Conservation (phyloP, 2,329 filamentous ascomycete species). For the Cladosporium sp. region DNA sequence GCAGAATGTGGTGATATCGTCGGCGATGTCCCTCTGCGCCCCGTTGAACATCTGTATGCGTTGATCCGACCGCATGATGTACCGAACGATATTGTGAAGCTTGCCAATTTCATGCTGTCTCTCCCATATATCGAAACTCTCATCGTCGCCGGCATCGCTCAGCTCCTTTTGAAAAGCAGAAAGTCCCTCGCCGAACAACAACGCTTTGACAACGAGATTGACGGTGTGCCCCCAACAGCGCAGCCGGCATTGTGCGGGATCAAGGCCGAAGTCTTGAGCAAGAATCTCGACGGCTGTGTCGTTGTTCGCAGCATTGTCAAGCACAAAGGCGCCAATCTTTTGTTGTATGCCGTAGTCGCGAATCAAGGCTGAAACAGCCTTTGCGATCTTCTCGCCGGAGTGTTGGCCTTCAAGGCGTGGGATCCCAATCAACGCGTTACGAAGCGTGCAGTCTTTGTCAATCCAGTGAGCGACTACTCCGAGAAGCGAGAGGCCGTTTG, state of each 20-base stretch:
- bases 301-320: background rate
- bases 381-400: background rate
- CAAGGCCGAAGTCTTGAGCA: background rate
- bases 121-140: background rate
- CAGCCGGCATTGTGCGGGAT: background rate
- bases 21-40: background rate
- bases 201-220: background rate
- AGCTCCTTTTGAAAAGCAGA: background rate
- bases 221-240: background rate
- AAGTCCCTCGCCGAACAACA: background rate
- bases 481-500: too few relatives aligned
- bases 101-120: background rate
- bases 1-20: background rate
- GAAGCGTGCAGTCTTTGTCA: too few relatives aligned
- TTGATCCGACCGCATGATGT: background rate
- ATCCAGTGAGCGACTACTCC: too few relatives aligned
- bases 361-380: background rate
- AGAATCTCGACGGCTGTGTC: background rate
- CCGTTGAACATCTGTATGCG: background rate
- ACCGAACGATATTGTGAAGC: background rate
- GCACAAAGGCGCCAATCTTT: background rate
- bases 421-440: too few relatives aligned
- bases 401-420: background rate
- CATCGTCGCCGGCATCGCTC: background rate
- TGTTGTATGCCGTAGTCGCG: background rate